Conservation (phyloP, 805 yeast genomes). For the Saccharomycopsis sp. region DNA sequence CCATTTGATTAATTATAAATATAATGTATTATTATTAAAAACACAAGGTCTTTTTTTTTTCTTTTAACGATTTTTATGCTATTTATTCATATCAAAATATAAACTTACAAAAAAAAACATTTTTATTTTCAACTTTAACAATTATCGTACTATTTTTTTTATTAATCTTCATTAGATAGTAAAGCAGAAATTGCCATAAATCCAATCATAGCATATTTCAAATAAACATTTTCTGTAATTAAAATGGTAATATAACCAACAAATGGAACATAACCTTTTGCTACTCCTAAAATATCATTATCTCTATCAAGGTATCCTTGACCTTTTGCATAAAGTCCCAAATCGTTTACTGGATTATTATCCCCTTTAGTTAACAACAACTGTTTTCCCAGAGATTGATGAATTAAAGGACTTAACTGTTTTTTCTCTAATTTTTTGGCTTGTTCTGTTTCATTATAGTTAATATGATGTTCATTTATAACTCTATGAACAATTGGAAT, state of each 20-base stretch:
- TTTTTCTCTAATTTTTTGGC: constrained; percentile 14
- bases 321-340: constrained; percentile 68
- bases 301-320: constrained; percentile 70
- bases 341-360: constrained; percentile 86
- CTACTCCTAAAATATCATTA: constrained; percentile 78
- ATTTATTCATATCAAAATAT: too few species aligned
- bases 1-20: constrained; percentile 80
- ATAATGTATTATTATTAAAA: too few species aligned
- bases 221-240: constrained; percentile 78
- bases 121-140: too few species aligned
- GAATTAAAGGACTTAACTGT: constrained; percentile 3
- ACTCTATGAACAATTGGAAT: constrained; percentile 98
- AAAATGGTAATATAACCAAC: constrained; percentile 88
- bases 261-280: constrained; percentile 83
- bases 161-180: constrained; percentile 45
- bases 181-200: constrained; percentile 62
- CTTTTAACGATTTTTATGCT: too few species aligned
- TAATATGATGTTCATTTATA: constrained; percentile 64
- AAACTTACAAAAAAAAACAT: too few species aligned
- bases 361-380: constrained; percentile 89
- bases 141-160: too few species aligned
- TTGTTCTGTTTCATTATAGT: constrained; percentile 21
- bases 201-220: constrained; percentile 70
- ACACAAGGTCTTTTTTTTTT: too few species aligned
- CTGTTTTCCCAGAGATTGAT: constrained; percentile 35